A percentile compares a stretch with the other conserved stretches of the same genome.
Evolutionary conservation across 139 green algal genomes (phyloP).

Genomic region (Penium margaritaceum): DNA sequence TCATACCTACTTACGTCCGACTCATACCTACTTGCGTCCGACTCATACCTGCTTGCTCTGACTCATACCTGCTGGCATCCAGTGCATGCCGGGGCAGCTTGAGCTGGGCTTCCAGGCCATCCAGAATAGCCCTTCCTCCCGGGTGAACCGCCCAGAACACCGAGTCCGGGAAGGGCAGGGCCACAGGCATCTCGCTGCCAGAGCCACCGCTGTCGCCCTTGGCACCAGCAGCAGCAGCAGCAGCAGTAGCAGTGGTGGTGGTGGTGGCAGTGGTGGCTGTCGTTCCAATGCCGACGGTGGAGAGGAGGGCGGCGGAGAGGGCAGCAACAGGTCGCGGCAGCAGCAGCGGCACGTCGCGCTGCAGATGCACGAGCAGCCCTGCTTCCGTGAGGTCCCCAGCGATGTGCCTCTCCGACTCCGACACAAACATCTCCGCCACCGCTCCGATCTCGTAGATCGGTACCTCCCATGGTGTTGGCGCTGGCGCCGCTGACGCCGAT

Average conservation of each 20-base stretch:
- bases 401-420: background rate
- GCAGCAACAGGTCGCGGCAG: too few relatives aligned
- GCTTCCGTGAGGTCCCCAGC: background rate
- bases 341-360: conserved; percentile 11
- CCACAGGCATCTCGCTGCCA: too few relatives aligned
- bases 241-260: too few relatives aligned
- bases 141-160: conserved; percentile 15
- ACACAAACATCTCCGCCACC: conserved; percentile 6
- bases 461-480: background rate
- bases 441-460: conserved; percentile 1
- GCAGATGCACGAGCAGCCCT: conserved; percentile 9
- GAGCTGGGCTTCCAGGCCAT: background rate
- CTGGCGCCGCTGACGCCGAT: conserved; percentile 3
- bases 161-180: too few relatives aligned
- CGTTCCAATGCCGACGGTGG: too few relatives aligned
- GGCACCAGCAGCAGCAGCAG: too few relatives aligned
- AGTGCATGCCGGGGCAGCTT: background rate
- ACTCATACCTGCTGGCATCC: conserved; percentile 3
- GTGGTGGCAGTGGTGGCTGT: too few relatives aligned
- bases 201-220: too few relatives aligned
- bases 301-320: too few relatives aligned
- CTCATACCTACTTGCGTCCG: too few relatives aligned
- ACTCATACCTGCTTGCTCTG: too few relatives aligned
- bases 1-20: too few relatives aligned
- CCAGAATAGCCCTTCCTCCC: conserved; percentile 2